Evolutionary conservation across 2,329 filamentous ascomycete genomes (phyloP).

Genomic region (Ceratocystiopsis sp.): DNA sequence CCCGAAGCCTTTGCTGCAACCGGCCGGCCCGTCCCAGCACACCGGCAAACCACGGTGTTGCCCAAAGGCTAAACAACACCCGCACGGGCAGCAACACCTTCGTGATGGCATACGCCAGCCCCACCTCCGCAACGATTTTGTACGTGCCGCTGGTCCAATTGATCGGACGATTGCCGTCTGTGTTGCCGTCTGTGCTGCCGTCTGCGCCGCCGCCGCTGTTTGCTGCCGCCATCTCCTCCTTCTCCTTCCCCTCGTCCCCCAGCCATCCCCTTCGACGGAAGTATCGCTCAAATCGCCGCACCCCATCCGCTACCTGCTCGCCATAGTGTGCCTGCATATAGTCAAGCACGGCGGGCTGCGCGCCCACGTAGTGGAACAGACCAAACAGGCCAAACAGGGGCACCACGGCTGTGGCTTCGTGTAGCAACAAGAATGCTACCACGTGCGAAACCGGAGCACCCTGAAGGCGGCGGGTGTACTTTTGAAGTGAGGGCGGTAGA

Average conservation of each 20-base stretch:
- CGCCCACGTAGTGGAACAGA: constrained; percentile 51
- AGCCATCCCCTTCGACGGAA: constrained; percentile 73
- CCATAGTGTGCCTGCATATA: constrained; percentile 34
- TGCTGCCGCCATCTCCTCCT: not conserved
- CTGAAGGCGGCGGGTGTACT: constrained; percentile 52
- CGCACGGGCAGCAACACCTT: constrained; percentile 69
- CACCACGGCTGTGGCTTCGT: constrained; percentile 77
- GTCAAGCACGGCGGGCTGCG: constrained; percentile 33
- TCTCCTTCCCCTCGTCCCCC: constrained; percentile 19
- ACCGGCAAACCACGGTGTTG: constrained; percentile 80
- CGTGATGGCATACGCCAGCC: constrained; percentile 77
- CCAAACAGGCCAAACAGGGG: constrained; percentile 61
- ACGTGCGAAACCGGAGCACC: constrained; percentile 69
- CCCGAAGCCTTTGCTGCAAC: too few relatives aligned
- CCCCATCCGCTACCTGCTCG: constrained; percentile 38
- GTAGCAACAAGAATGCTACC: constrained; percentile 71
- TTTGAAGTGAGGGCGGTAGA: constrained; percentile 49
- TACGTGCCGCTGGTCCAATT: constrained; percentile 24
- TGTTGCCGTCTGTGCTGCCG: constrained; percentile 16
- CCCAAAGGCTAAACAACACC: constrained; percentile 66
- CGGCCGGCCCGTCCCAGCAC: constrained; percentile 27
- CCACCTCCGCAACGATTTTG: constrained; percentile 50
- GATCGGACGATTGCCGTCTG: constrained; percentile 17
- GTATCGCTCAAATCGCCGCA: constrained; percentile 61
- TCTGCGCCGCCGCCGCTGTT: not conserved